Conservation (phyloP, 305 asterid genomes). For the Fraxinus nigra region DNA sequence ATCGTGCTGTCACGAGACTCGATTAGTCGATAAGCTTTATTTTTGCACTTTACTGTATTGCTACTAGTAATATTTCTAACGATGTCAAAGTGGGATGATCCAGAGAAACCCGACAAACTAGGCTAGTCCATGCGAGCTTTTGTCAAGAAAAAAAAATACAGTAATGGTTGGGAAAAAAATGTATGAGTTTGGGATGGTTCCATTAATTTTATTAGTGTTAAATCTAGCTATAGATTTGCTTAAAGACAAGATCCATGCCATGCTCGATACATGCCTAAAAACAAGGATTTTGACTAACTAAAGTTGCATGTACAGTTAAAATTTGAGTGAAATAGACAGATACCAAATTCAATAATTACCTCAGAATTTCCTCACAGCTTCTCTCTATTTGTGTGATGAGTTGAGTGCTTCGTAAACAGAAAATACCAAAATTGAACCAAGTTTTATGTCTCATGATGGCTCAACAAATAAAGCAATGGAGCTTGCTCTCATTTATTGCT, state of each 20-base stretch:
- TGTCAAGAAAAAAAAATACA: neutral
- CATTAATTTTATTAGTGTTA: neutral
- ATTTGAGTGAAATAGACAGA: neutral
- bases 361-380: neutral
- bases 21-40: no score
- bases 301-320: neutral
- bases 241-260: neutral
- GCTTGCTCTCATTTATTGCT: neutral
- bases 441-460: neutral
- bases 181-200: neutral
- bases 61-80: no score
- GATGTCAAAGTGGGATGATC: neutral
- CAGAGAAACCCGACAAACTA: neutral
- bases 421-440: neutral
- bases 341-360: neutral
- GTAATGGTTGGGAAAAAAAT: neutral
- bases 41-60: no score
- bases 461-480: neutral
- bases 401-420: neutral
- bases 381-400: neutral
- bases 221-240: neutral
- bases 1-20: no score
- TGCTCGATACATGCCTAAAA: neutral
- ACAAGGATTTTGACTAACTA: neutral
- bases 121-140: neutral